Evolutionary conservation across 2,329 filamentous ascomycete genomes (phyloP), one percentile per base, ranked within the genome.

Genomic region (Aspergillus awamori): DNA sequence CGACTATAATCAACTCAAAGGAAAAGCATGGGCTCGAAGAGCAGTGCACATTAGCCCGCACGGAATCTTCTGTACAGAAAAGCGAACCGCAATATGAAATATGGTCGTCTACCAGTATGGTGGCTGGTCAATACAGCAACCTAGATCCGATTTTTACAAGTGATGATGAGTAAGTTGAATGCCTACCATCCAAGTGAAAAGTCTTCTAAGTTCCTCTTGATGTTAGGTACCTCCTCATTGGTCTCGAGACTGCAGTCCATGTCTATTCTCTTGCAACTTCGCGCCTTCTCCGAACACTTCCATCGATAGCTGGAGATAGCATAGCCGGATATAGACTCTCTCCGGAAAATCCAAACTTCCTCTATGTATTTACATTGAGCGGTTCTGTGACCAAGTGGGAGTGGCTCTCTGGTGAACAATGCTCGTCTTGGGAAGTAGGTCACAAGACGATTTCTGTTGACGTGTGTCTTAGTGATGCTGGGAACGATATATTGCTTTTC

Each of bases 201-300:
- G 20, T 5, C 15, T 22, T 41, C 47, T 64, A 63, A 63, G 48
- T 3, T 6, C 26, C 41, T 54, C 53, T 63, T 20, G 5, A 22
- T 26, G 8, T 22, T 39, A 92, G 91, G 72, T 84, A 89, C 76
- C 74, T 97, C 41, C 87, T 97, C 60, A 76, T 96, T 59, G 86
- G 89, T 33, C 91, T 92, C 70, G 85, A 88, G 62, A 88, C 86
- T 28, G 89, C 89, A 8, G 82, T 97, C 57, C 90, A 93, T 73
- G 84, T 97, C 26, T 96, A 95, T 76, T 90, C 91, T 1, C 86
- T 91, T 30, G 82, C 86, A 65, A 93, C 92, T 58, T 98, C 95
- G 1, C 85, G 96, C 53, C 85, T 96, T 22, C 82, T 92, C 49
- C 88, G 92, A 67, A 86, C 87, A 59, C 88, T 97, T 53, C 79